Evolutionary conservation across 75 land plant species (phyloP).

Genomic region (Selaginella moellendorffii): DNA sequence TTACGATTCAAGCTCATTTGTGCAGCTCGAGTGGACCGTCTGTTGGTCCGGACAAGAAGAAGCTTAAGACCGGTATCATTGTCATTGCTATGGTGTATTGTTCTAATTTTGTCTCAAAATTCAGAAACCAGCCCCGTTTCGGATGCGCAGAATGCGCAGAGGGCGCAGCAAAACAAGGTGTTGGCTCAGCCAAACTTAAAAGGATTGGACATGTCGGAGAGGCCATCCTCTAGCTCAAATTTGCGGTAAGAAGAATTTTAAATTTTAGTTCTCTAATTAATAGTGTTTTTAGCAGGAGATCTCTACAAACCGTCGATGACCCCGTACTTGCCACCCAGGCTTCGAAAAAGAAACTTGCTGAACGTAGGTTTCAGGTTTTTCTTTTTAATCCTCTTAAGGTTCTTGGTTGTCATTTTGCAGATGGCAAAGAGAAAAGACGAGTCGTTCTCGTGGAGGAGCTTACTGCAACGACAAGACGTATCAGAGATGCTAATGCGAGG

Average conservation of each 20-base stretch:
- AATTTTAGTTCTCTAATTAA: too few relatives aligned
- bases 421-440: conserved; percentile 51
- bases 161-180: background rate
- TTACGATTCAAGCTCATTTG: background rate
- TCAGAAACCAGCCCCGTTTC: too few relatives aligned
- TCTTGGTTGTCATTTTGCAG: conserved; percentile 21
- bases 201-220: background rate
- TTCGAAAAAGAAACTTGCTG: background rate
- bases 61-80: background rate
- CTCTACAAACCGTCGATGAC: background rate
- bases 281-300: background rate
- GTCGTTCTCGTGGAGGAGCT: conserved; percentile 72
- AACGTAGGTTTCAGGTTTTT: background rate
- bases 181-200: background rate
- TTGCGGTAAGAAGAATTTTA: background rate
- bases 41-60: background rate
- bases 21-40: background rate
- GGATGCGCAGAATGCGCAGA: too few relatives aligned
- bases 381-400: background rate
- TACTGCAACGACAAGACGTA: conserved; percentile 29
- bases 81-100: background rate
- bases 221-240: background rate
- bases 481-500: conserved; percentile 22
- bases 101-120: too few relatives aligned
- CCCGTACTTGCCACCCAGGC: background rate